phyloP scores from a whole-genome alignment of 2,329 filamentous ascomycete genomes.

The Fusarium neocosmosporiellum region DNA sequence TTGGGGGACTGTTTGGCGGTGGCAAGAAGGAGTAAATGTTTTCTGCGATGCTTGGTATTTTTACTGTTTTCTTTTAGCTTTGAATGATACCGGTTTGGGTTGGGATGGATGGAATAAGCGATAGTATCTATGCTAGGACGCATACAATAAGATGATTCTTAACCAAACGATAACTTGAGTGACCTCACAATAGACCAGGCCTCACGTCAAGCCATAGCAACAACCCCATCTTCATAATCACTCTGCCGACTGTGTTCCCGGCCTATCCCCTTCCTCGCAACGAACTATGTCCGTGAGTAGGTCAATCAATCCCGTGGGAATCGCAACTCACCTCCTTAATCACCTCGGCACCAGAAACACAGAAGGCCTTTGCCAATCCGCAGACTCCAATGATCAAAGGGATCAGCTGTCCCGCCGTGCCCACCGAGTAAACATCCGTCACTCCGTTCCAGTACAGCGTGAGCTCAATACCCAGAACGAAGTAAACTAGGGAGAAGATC shows the following conservation, averaged over 20 bases:
- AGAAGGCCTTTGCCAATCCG: not conserved
- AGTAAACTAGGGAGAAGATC: not conserved
- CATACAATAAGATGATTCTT: not conserved
- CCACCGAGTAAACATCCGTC: not conserved
- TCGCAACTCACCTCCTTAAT: not conserved
- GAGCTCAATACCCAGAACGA: not conserved
- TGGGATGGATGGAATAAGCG: not conserved
- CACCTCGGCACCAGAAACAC: not conserved
- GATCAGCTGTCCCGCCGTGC: not conserved
- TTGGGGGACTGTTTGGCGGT: slow-evolving; percentile 50
- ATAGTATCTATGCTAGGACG: not conserved
- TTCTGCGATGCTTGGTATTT: not conserved
- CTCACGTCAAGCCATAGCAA: not conserved
- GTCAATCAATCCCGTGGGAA: not conserved
- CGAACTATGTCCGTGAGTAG: too few species aligned
- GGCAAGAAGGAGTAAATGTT: slow-evolving; percentile 38
- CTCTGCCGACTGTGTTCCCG: not conserved
- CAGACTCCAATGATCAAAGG: not conserved
- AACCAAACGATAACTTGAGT: not conserved
- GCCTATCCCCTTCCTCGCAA: not conserved
- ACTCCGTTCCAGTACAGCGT: not conserved
- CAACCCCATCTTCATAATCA: not conserved
- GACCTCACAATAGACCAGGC: not conserved
- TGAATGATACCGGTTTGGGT: slow-evolving; percentile 2
- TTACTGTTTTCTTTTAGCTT: slow-evolving; percentile 10